Base-by-base conservation (phyloP, 805 yeast species). In the Kodamaea restingae region DNA sequence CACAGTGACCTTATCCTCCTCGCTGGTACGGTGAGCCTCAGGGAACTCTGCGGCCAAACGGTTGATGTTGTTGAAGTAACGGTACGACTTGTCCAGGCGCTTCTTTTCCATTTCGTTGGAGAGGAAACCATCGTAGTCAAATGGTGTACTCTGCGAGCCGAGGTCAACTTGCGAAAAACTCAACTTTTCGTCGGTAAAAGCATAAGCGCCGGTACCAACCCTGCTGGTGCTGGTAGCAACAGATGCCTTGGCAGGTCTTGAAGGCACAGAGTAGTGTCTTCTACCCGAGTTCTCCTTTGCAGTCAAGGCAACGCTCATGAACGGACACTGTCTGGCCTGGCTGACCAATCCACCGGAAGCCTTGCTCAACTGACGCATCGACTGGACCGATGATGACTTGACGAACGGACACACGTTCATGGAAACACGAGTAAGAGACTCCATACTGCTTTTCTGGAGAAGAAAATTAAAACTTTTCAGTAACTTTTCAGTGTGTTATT, bases 41-140 rank as follows among this genome's bases (percentile, higher is more conserved):
- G 99, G 99, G 58, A 88, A 93, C 59, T 91, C 96, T 44, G 80
- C 73, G 35, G 98, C 98, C 52, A 93, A 73, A 51, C 99, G 81
- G 72, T 93, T 93, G 70, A 93, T 88, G 73, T 93, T 93, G 77
- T 93, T 93, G 76, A 93, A 93, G 63, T 77, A 91, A 54, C 99
- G 83, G 67, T 93, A 93, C 15, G 97, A 88, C 62, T 85, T 87
- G 70, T 93, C 98, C 36, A 67, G 51, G 60, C 95, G 80, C 68
- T 93, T 93, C 56, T 75, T 76, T 42, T 70, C 60, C 44, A 93
- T 68, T 52, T 88, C 93, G 35, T 62, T 60, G 42, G 75, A 74
- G 58, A 88, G 80, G 49, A 78, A 72, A 2, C 85, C 85, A 36
- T 78, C 73, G 62, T 80, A 90, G 60, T 86, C 91, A 62, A 82